Percentiles rank a stretch among this genome's conserved stretches.
phyloP scores from a whole-genome alignment of 257 asterid species.

The Gentiana macrophylla region DNA sequence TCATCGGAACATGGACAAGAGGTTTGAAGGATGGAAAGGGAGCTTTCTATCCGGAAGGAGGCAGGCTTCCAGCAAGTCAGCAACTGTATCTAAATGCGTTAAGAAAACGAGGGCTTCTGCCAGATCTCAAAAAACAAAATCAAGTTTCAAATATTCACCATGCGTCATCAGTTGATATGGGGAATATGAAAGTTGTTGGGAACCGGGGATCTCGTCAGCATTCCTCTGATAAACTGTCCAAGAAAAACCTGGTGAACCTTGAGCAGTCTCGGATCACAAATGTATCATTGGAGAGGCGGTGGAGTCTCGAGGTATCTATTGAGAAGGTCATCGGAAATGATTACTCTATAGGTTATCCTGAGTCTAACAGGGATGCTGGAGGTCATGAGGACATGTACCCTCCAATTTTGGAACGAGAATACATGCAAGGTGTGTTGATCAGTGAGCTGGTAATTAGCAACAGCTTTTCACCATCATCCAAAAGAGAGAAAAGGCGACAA shows the following conservation, averaged over 20 bases:
- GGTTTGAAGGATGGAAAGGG: constrained; percentile 95
- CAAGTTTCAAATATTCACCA: constrained; percentile 74
- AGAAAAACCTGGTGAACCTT: constrained; percentile 37
- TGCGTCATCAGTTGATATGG: constrained; percentile 27
- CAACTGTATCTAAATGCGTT: constrained; percentile 66
- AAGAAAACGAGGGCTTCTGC: constrained; percentile 75
- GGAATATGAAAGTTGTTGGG: constrained; percentile 17
- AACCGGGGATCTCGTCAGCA: constrained; percentile 29
- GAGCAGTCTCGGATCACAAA: constrained; percentile 47
- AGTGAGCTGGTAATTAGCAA: constrained; percentile 63
- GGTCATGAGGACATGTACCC: constrained; percentile 34
- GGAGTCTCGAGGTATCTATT: constrained; percentile 88
- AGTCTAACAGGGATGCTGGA: constrained; percentile 25
- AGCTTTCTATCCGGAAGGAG: constrained; percentile 72
- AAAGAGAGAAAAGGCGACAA: constrained; percentile 58
- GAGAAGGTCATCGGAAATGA: constrained; percentile 68
- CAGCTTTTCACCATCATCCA: constrained; percentile 63
- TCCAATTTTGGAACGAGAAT: constrained; percentile 81
- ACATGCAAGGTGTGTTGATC: constrained; percentile 89
- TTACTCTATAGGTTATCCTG: constrained; percentile 34
- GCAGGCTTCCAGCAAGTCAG: constrained; percentile 53
- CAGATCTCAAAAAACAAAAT: constrained; percentile 59
- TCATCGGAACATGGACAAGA: constrained; percentile 77
- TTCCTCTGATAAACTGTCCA: constrained; percentile 35
- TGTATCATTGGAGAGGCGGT: constrained; percentile 62